These are phyloP conservation scores for Pholiota molesta DNA, from an alignment of 768 basidiomycete species.

Conservation along the genomic window DNA sequence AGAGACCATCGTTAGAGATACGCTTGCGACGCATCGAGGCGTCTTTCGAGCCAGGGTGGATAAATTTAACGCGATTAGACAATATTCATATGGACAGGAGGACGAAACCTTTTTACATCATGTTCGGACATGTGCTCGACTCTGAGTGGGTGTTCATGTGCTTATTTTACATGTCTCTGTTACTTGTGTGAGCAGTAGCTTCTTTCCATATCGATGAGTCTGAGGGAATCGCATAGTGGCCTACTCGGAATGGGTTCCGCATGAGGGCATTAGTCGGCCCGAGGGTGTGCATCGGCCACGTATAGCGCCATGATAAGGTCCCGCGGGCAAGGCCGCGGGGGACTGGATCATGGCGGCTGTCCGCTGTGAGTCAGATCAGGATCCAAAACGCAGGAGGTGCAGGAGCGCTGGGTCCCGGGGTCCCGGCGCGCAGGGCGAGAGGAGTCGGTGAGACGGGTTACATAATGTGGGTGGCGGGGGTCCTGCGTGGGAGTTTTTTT, in stretches of 20 bases:
- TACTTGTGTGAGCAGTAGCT: too few relatives aligned
- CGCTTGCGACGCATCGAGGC: neutral
- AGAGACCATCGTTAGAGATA: neutral
- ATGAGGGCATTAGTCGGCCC: too few relatives aligned
- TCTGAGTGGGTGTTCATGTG: neutral
- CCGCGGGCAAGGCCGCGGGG: neutral
- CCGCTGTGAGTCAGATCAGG: neutral
- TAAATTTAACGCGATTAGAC: neutral
- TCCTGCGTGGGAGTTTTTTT: constrained; percentile 28
- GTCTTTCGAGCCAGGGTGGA: neutral
- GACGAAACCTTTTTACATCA: neutral
- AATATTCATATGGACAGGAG: neutral
- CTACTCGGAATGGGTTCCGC: too few relatives aligned
- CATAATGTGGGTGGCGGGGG: constrained; percentile 25
- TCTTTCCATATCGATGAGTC: too few relatives aligned
- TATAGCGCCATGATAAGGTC: too few relatives aligned
- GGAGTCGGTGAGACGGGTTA: constrained; percentile 11
- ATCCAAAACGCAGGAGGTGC: neutral
- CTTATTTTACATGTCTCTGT: too few relatives aligned
- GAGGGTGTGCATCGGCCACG: too few relatives aligned
- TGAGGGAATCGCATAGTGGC: too few relatives aligned
- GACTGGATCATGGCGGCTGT: neutral
- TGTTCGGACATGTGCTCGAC: neutral
- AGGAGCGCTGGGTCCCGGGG: neutral
- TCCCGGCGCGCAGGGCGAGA: neutral